Evolutionary conservation across 306 rosid species (phyloP).

Genomic region (Dryas octopetala): DNA sequence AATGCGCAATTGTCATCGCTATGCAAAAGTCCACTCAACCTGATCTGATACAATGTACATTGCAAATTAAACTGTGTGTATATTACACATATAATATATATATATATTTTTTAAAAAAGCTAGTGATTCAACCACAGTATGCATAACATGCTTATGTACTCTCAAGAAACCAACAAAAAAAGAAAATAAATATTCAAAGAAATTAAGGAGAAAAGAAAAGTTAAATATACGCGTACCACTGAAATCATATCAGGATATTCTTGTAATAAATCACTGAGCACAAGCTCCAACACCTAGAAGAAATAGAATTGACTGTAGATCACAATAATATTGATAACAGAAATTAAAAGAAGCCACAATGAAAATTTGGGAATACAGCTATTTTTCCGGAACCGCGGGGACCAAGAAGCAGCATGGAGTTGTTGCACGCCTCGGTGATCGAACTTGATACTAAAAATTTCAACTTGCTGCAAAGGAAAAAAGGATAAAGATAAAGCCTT

Average conservation of each 20-base stretch:
- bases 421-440: slow-evolving; percentile 81
- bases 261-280: slow-evolving; percentile 56
- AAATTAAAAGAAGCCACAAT: background rate
- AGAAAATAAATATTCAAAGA: background rate
- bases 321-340: background rate
- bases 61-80: background rate
- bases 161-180: background rate
- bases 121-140: background rate
- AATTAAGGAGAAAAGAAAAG: background rate
- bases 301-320: background rate
- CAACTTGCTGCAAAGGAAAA: slow-evolving; percentile 55
- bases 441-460: slow-evolving; percentile 82
- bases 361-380: slow-evolving; percentile 44
- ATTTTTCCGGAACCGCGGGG: slow-evolving; percentile 88
- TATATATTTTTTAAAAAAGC: background rate
- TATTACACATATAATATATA: background rate
- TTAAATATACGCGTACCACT: slow-evolving; percentile 44
- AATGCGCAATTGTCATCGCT: slow-evolving; percentile 73
- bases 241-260: slow-evolving; percentile 74
- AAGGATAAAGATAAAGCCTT: background rate
- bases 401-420: slow-evolving; percentile 85
- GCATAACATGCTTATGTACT: no score
- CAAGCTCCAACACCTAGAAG: slow-evolving; percentile 79
- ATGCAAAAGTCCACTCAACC: slow-evolving; percentile 80
- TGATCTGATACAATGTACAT: slow-evolving; percentile 50